These are phyloP conservation scores for Candida easanensis DNA, from an alignment of 805 yeast species.

Conservation along the genomic window DNA sequence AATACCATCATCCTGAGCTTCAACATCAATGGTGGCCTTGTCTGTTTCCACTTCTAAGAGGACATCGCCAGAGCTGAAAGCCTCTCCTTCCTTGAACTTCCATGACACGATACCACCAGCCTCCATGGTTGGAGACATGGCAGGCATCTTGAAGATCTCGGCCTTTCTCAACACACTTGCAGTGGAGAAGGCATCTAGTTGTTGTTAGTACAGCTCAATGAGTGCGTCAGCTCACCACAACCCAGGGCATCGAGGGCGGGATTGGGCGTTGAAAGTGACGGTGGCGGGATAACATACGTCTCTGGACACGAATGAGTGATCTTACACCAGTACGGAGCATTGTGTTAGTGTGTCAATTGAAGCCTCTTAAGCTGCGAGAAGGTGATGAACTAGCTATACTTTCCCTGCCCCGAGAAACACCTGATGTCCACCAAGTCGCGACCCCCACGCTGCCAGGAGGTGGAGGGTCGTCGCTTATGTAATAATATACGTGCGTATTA, in stretches of 20 bases:
- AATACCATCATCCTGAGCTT: conserved; percentile 89
- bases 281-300: background rate
- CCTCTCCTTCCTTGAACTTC: conserved; percentile 78
- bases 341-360: background rate
- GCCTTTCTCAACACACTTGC: conserved; percentile 27
- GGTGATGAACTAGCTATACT: background rate
- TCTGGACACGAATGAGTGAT: background rate
- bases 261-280: too few species aligned
- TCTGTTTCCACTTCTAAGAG: conserved; percentile 82
- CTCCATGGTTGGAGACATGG: conserved; percentile 99
- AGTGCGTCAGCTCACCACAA: too few species aligned
- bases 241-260: too few species aligned
- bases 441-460: background rate
- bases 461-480: too few species aligned
- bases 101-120: conserved; percentile 90
- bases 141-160: conserved; percentile 82
- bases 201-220: conserved; percentile 1
- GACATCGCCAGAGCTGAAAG: conserved; percentile 79
- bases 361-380: background rate
- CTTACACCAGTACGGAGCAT: background rate
- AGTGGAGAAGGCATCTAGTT: conserved; percentile 23
- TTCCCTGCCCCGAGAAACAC: background rate
- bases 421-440: background rate
- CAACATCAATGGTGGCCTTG: conserved; percentile 80
- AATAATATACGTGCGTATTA: too few species aligned